A percentile compares a stretch with the other conserved stretches of the same genome.
Evolutionary conservation across 768 basidiomycete genomes (phyloP).

Genomic region (Lentinus brumalis): DNA sequence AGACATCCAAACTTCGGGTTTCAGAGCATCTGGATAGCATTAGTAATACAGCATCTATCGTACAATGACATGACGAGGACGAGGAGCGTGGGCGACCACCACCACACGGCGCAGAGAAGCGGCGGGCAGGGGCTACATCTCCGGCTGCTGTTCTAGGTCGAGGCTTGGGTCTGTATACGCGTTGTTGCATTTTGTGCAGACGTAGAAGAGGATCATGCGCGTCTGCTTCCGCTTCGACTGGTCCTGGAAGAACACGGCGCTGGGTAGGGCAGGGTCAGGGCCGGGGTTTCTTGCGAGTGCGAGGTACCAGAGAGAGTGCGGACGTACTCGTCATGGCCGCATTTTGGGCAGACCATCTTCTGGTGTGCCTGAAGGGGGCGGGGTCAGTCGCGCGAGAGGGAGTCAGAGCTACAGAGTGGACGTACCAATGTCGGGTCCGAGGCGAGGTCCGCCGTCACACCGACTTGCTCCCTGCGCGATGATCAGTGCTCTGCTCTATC

Average conservation of each 20-base stretch:
- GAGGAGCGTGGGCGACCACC: neutral
- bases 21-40: neutral
- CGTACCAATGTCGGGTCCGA: constrained; percentile 86
- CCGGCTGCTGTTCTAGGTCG: constrained; percentile 20
- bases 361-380: constrained; percentile 65
- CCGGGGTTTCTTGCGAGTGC: too few species aligned
- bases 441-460: constrained; percentile 86
- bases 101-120: neutral
- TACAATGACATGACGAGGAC: neutral
- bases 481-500: neutral
- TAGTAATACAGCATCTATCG: constrained; percentile 2
- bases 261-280: constrained; percentile 33
- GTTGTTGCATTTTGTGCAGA: constrained; percentile 81
- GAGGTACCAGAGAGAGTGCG: constrained; percentile 1
- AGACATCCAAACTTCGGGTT: neutral
- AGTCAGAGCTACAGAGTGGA: constrained; percentile 7
- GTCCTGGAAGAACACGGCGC: constrained; percentile 94
- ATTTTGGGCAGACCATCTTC: constrained; percentile 80
- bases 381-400: neutral
- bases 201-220: constrained; percentile 90
- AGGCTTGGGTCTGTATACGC: constrained; percentile 68
- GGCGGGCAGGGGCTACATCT: constrained; percentile 4
- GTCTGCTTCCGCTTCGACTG: constrained; percentile 97
- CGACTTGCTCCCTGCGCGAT: constrained; percentile 79
- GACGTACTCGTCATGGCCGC: constrained; percentile 82